Base-by-base conservation (phyloP, 164 flowering plant species). In the Santalum album region DNA sequence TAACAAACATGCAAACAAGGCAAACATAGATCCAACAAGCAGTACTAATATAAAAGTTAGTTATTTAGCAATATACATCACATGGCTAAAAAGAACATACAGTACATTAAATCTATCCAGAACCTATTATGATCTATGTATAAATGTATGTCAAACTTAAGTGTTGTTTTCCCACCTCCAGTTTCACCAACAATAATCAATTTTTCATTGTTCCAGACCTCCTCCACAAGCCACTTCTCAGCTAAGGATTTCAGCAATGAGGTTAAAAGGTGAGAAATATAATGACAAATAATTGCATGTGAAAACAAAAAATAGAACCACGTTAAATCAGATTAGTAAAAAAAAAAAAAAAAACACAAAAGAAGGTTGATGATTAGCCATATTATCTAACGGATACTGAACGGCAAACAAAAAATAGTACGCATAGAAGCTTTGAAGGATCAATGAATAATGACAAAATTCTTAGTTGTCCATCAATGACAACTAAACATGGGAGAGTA, bases 91-190 rank as follows among this genome's bases (percentile, higher is more conserved):
- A 36, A 14, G 40, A 36, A 36, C 16, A 36, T 1, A 36, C 6
- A 36, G 16, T 36, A 12, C 40, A 36, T 12, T 18, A n/a, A 4
- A 6, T 17, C 4, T 18, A 42, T 42, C 4, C 7, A 42, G 21
- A 42, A 42, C 7, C 7, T 10, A 42, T 4, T 17, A 18, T 18
- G 4, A 42, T 15, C n/a, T n/a, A n/a, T n/a, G 15, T 21, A 42
- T 4, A 17, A 29, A 29, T n/a, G 4, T 9, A 29, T 18, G 5
- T 22, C 0, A 12, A 22, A 73, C 95, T 75, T 74, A 89, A 91
- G 96, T 1, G 96, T 89, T 51, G 96, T 89, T 70, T 92, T 92
- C 45, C 94, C 98, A 61, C 98, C 89, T 64, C 98, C 96, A 59
- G 98, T 89, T 72, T 89, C 96, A 53, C 96, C 96, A 67, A 92